phyloP scores from a whole-genome alignment of 176 grass and related monocot species.

The barley (Hordeum vulgare) region DNA sequence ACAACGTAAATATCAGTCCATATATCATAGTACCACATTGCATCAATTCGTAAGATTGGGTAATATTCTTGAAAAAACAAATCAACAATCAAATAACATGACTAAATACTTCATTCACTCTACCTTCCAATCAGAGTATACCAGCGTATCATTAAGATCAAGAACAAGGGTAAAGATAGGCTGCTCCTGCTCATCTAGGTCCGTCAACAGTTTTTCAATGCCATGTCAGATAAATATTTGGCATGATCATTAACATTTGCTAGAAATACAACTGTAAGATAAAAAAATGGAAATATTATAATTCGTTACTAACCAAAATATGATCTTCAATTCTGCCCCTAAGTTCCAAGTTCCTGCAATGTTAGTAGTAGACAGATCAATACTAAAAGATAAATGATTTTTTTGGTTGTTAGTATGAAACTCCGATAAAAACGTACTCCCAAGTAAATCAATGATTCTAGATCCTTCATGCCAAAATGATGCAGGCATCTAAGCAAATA shows the following conservation, averaged over 20 bases:
- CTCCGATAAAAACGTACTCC: too few relatives aligned
- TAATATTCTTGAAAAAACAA: not conserved
- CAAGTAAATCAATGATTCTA: too few relatives aligned
- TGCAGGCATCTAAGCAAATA: too few relatives aligned
- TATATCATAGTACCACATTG: not conserved
- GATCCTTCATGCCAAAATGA: too few relatives aligned
- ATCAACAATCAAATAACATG: not conserved
- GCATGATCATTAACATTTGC: not conserved
- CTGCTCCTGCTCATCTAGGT: constrained; percentile 56
- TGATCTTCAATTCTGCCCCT: constrained; percentile 65
- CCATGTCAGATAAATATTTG: constrained; percentile 36
- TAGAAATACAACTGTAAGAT: not conserved
- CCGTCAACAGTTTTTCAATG: constrained; percentile 87
- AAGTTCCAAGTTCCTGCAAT: constrained; percentile 30
- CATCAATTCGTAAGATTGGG: not conserved
- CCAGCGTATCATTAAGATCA: constrained; percentile 88
- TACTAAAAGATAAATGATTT: too few relatives aligned
- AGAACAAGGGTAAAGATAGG: constrained; percentile 81
- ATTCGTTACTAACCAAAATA: constrained; percentile 52
- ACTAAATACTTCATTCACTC: not conserved
- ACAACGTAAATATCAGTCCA: not conserved
- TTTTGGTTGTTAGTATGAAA: too few relatives aligned
- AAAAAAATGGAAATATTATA: not conserved
- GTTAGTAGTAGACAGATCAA: too few relatives aligned
- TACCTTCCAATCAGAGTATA: constrained; percentile 93